A percentile compares a stretch with the other conserved stretches of the same genome.
These are phyloP conservation scores for Cavenderia fasciculata DNA, from an alignment of 78 protist genomes.

Conservation along the genomic window DNA sequence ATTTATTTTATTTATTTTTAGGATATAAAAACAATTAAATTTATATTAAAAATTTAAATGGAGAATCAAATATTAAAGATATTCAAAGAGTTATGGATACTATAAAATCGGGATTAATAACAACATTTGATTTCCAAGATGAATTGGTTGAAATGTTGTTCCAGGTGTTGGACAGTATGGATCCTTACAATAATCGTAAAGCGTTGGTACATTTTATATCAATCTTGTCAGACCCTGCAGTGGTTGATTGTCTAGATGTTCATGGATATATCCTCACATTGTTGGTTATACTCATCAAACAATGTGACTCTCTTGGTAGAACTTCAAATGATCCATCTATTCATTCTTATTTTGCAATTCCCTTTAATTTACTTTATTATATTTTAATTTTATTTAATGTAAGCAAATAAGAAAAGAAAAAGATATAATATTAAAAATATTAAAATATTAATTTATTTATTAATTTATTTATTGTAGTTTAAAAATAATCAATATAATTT, in stretches of 20 bases:
- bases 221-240: constrained; percentile 39
- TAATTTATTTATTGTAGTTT: constrained; percentile 10
- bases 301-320: constrained; percentile 9
- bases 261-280: constrained; percentile 54
- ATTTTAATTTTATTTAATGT: constrained; percentile 39
- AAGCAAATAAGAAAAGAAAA: no score
- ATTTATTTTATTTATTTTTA: background rate
- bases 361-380: constrained; percentile 19
- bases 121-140: constrained; percentile 54
- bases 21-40: background rate
- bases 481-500: constrained; percentile 54
- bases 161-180: constrained; percentile 25
- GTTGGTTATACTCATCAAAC: background rate
- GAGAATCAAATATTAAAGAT: constrained; percentile 1
- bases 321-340: background rate
- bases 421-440: background rate
- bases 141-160: constrained; percentile 17
- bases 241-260: constrained; percentile 39
- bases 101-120: background rate
- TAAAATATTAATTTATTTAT: background rate
- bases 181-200: constrained; percentile 12
- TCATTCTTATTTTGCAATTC: constrained; percentile 53
- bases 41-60: background rate
- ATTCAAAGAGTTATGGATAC: background rate
- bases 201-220: background rate